Percentiles rank a stretch among this genome's conserved stretches.
These are phyloP conservation scores for Talaromyces atroroseus DNA, from an alignment of 2,329 filamentous ascomycete species.

Conservation along the genomic window DNA sequence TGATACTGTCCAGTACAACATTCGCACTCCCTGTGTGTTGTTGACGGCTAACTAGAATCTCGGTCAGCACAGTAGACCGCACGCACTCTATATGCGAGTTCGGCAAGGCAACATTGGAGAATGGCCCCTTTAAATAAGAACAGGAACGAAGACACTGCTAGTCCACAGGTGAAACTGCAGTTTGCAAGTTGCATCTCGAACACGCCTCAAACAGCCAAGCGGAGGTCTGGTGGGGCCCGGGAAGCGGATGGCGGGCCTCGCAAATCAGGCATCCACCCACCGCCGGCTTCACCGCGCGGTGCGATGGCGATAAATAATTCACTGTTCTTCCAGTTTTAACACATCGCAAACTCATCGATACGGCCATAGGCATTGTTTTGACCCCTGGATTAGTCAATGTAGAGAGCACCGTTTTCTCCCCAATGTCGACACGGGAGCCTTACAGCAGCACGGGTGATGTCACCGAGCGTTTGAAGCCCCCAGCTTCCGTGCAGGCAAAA, in stretches of 20 bases:
- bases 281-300: background rate
- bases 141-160: background rate
- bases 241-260: background rate
- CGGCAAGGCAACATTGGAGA: background rate
- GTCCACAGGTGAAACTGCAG: background rate
- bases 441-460: background rate
- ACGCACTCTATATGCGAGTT: background rate
- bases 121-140: background rate
- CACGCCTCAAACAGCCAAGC: too few relatives aligned
- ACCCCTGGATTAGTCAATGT: background rate
- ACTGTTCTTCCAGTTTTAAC: too few relatives aligned
- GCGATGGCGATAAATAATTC: background rate
- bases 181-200: background rate
- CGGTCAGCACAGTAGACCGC: background rate
- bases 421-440: conserved; percentile 5
- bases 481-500: conserved; percentile 52
- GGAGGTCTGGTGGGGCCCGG: too few relatives aligned
- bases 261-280: background rate
- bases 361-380: background rate
- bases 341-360: background rate
- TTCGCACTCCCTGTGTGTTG: background rate
- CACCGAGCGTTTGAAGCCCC: conserved; percentile 23
- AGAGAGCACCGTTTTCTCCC: conserved; percentile 7
- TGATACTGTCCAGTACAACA: background rate
- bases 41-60: background rate